Conservation (phyloP, 495 filamentous ascomycete species). For the Tuber brumale region DNA sequence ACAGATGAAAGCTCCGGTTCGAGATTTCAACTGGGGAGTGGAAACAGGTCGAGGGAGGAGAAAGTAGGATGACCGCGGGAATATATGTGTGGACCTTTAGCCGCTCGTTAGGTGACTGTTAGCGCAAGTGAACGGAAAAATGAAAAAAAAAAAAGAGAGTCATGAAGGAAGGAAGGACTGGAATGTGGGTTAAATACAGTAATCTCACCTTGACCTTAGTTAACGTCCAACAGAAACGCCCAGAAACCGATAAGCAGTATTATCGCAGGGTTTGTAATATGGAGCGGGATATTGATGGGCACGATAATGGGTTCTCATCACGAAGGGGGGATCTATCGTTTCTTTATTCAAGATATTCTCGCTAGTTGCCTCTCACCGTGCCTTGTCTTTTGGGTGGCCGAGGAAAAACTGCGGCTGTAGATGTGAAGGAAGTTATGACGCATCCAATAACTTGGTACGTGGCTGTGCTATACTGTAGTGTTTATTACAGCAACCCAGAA, state of each 20-base stretch:
- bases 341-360: background rate
- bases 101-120: background rate
- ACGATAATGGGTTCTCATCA: background rate
- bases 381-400: background rate
- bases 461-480: background rate
- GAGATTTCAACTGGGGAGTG: background rate
- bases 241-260: background rate
- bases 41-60: background rate
- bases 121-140: background rate
- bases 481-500: background rate
- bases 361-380: background rate
- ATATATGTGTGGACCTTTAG: slow-evolving; percentile 1
- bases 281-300: background rate
- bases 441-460: background rate
- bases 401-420: background rate
- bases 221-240: background rate
- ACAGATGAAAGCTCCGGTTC: background rate
- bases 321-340: background rate
- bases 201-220: background rate
- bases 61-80: background rate
- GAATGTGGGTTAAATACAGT: background rate
- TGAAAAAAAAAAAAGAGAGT: background rate
- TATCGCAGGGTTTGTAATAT: background rate
- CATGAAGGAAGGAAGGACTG: background rate
- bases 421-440: background rate